Base-by-base conservation (phyloP, 2,329 filamentous ascomycete genomes). In the Penicillium vulpinum region DNA sequence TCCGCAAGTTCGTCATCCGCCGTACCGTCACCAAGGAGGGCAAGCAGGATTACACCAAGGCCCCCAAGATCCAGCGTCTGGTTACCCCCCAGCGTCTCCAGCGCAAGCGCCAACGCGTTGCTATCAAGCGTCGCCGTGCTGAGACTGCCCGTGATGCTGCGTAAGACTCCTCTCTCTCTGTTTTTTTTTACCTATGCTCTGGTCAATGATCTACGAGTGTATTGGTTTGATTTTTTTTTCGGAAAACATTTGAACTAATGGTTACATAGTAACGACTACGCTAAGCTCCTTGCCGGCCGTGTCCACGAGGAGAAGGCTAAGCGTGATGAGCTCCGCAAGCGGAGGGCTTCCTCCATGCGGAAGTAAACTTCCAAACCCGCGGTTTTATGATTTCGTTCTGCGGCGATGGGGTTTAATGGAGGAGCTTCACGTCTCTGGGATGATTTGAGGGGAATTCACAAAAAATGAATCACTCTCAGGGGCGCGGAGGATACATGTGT, bases 1-100 rank as follows among this genome's bases (percentile, higher is more conserved):
- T 97, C 83, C 93, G 94, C 86, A 97, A 97, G 86, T 99, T 96
- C 85, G 94, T 99, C 81, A 97, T 99, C 77, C 94, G 94, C 80
- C 94, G 94, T 80, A 94, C 97, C 81, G 88, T 99, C 75, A 88
- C 92, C 84, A 90, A 88, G 77, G 94, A 97, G 86, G 93, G 92
- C 83, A 95, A 94, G 85, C 89, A 91, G 84, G 83, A 92, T 74
- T 97, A 97, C 89, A 97, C 93, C 89, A 99, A 99, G 91, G 94
- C 94, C 75, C 94, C 94, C 81, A 95, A 93, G 87, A 99, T 99
- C 84, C 94, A 99, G 88, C 91, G 94, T 80, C 91, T 99, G 74
- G 92, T 99, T 75, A 99, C 94, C 77, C 94, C 94, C 80, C 94
- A 97, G 85, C 94, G 94, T 81, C 92, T 99, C 78, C 94, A 99